phyloP scores from a whole-genome alignment of 768 basidiomycete species.

The Leccinum barrowsii region DNA sequence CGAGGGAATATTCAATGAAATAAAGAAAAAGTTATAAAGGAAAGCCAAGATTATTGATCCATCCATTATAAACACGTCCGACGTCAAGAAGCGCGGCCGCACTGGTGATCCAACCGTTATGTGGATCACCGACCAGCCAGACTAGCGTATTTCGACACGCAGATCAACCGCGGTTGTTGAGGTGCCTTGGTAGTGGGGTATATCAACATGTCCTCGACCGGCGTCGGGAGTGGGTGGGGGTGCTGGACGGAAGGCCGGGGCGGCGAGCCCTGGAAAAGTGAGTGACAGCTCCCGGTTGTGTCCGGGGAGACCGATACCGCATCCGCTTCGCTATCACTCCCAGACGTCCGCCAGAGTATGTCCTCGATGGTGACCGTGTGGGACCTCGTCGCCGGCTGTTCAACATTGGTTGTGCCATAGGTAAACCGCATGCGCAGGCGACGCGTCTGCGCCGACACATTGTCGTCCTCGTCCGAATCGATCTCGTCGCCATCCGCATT shows the following conservation, averaged over 20 bases:
- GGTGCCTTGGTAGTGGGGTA: slow-evolving; percentile 12
- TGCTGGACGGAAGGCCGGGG: slow-evolving; percentile 7
- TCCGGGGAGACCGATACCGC: slow-evolving; percentile 18
- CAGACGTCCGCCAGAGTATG: slow-evolving; percentile 23
- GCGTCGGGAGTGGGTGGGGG: slow-evolving; percentile 54
- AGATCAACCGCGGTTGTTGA: slow-evolving; percentile 11
- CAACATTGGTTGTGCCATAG: slow-evolving; percentile 14
- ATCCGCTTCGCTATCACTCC: slow-evolving; percentile 22
- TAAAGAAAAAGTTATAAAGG: not conserved
- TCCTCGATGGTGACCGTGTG: slow-evolving; percentile 28
- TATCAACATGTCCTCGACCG: slow-evolving; percentile 49
- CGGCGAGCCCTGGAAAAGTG: slow-evolving; percentile 11
- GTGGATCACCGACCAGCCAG: slow-evolving; percentile 28
- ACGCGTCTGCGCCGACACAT: slow-evolving; percentile 46
- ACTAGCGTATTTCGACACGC: slow-evolving; percentile 29
- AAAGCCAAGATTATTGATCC: slow-evolving; percentile 3
- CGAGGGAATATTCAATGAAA: not conserved
- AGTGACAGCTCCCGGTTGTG: slow-evolving; percentile 16
- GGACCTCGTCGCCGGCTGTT: slow-evolving; percentile 30
- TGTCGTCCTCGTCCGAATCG: slow-evolving; percentile 55
- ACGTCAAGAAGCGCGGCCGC: not conserved
- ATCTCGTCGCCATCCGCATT: slow-evolving; percentile 62
- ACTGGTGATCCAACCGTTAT: not conserved
- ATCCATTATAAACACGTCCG: not conserved
- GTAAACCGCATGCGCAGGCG: slow-evolving; percentile 41